Evolutionary conservation across 1,284 basidiomycete genomes (phyloP).

Genomic region (Fistulina hepatica): DNA sequence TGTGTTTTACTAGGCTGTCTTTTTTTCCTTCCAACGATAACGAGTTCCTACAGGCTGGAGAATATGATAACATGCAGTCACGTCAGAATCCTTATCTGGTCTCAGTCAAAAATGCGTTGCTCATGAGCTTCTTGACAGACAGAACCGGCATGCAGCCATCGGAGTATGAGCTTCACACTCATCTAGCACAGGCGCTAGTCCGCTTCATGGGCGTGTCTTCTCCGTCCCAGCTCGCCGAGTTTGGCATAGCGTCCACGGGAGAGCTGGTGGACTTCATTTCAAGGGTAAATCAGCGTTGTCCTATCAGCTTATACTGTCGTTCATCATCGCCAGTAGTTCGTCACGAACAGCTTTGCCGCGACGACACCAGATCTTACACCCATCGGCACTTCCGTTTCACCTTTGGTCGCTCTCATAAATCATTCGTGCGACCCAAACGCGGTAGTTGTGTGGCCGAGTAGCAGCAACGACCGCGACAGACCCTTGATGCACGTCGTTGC

Average conservation of each 20-base stretch:
- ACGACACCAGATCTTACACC: conserved; percentile 66
- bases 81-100: conserved; percentile 44
- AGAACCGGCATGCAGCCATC: conserved; percentile 37
- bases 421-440: conserved; percentile 90
- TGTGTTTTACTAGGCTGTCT: conserved; percentile 3
- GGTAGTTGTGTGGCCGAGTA: conserved; percentile 76
- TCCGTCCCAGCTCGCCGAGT: conserved; percentile 45
- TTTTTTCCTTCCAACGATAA: not conserved
- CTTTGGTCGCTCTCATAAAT: conserved; percentile 73
- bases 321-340: conserved; percentile 42
- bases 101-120: not conserved
- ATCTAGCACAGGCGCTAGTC: conserved; percentile 60
- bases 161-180: conserved; percentile 45
- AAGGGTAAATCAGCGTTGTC: conserved; percentile 32
- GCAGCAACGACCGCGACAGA: conserved; percentile 32
- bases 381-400: conserved; percentile 74
- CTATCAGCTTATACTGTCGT: conserved; percentile 2
- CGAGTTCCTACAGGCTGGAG: conserved; percentile 37
- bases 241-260: conserved; percentile 42
- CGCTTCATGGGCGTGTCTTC: conserved; percentile 51
- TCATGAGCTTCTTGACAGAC: conserved; percentile 26
- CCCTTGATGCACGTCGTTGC: conserved; percentile 66
- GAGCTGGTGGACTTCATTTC: conserved; percentile 65
- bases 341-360: conserved; percentile 82
- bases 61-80: conserved; percentile 64